Evolutionary conservation across 768 basidiomycete genomes (phyloP), one percentile per base, ranked within the genome.

Genomic region (Suillus spraguei): DNA sequence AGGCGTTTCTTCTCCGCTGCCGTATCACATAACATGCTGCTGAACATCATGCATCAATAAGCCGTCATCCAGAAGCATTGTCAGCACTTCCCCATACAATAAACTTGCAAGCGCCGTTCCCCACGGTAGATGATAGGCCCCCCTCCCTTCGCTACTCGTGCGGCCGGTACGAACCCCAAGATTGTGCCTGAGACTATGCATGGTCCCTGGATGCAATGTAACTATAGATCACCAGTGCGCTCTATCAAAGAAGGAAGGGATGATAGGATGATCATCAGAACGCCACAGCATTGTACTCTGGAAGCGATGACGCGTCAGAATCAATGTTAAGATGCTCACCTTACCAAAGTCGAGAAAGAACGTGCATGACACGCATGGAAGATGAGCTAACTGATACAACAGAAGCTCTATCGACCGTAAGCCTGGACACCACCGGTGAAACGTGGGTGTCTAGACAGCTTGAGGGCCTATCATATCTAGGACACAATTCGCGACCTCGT

Each of bases 401-500:
- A 39, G 1, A 5, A 16, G 38, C 22, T 38, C 38, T 10, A 58
- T 41, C 10, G 24, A 39, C 38, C 2, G 24, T 39, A 58, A 39
- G 24, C 4, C 24, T 41, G 38, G 16, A 41, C 24, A 28, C 16
- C 38, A 39, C 11, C 38, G 16, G 36, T 28, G 17, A 13, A 56
- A 56, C 55, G 55, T 56, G 55, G 35, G 54, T 39, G 16, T 20
- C 11, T 22, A 5, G n/a, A 22, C 44, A 46, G 6, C 28, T 28
- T 11, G 13, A 38, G 22, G 14, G 16, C 38, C 8, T 24, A 7
- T 24, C 13, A 55, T 39, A 58, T 58, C 55, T 20, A 39, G 55
- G 55, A 17, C 24, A 32, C 56, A 58, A 32, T 58, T 58, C 56
- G 56, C 56, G 56, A 58, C 56, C 56, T 41, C 39, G 41, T 11